phyloP scores from a whole-genome alignment of 306 rosid genomes.

The Cercis canadensis region DNA sequence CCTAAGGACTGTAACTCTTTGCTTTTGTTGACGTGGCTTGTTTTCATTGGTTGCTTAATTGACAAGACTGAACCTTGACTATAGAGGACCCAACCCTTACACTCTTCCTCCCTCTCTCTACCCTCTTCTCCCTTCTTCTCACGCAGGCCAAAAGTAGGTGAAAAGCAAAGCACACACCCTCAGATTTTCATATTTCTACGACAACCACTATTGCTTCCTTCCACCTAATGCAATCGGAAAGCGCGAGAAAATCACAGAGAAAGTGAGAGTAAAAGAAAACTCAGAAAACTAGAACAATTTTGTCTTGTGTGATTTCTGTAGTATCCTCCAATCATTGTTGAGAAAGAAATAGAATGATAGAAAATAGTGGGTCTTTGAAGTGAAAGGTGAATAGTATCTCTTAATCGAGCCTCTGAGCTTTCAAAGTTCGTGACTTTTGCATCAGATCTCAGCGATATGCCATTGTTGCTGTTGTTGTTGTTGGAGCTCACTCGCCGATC shows the following conservation, averaged over 20 bases:
- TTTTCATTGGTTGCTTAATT: slow-evolving; percentile 28
- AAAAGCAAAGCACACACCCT: slow-evolving; percentile 57
- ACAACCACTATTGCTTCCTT: slow-evolving; percentile 57
- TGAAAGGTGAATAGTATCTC: slow-evolving; percentile 25
- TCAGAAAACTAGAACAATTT: slow-evolving; percentile 13
- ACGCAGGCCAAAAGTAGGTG: slow-evolving; percentile 63
- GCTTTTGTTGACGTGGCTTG: slow-evolving; percentile 39
- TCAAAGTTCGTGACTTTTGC: slow-evolving; percentile 24
- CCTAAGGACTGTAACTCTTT: slow-evolving; percentile 28
- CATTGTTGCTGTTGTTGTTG: slow-evolving; percentile 26
- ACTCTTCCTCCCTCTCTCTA: slow-evolving; percentile 19
- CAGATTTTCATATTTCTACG: slow-evolving; percentile 42
- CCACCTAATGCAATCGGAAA: slow-evolving; percentile 62
- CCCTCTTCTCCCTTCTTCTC: background rate
- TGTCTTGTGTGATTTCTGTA: background rate
- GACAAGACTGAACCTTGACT: slow-evolving; percentile 52
- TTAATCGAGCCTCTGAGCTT: slow-evolving; percentile 14
- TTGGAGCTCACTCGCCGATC: slow-evolving; percentile 47
- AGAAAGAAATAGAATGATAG: background rate
- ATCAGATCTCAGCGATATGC: slow-evolving; percentile 56
- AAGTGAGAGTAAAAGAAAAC: slow-evolving; percentile 22
- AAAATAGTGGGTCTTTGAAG: slow-evolving; percentile 33
- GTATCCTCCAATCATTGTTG: background rate
- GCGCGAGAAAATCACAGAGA: slow-evolving; percentile 31
- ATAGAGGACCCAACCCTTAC: slow-evolving; percentile 47